These are phyloP conservation scores for Pseudogymnoascus sp. DNA, from an alignment of 2,329 filamentous ascomycete species.

Conservation along the genomic window DNA sequence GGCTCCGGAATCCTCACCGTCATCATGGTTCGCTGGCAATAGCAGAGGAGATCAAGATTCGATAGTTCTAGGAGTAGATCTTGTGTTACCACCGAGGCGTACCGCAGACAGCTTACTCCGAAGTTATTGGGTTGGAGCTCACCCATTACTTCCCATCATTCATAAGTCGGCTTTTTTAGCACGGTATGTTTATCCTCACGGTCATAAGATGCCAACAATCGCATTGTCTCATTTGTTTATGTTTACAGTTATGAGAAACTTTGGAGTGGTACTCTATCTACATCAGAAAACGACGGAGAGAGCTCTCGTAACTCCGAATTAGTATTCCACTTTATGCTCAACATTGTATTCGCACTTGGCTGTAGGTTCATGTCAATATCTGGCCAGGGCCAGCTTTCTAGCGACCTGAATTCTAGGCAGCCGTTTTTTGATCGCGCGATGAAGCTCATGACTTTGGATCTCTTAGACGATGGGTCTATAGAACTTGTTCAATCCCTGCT, in stretches of 20 bases:
- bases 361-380: conserved; percentile 17
- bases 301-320: neutral
- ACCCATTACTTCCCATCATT: conserved; percentile 9
- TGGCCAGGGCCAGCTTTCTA: conserved; percentile 4
- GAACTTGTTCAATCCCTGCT: conserved; percentile 25
- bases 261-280: neutral
- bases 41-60: neutral
- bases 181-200: neutral
- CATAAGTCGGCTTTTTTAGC: conserved; percentile 1
- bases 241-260: neutral
- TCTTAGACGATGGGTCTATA: conserved; percentile 19
- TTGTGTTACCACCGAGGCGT: neutral
- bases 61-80: neutral
- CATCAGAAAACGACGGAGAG: neutral
- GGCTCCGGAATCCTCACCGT: neutral
- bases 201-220: neutral
- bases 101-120: neutral
- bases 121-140: conserved; percentile 3
- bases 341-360: conserved; percentile 26
- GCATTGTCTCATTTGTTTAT: neutral
- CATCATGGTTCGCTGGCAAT: neutral
- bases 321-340: conserved; percentile 21
- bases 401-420: neutral
- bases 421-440: conserved; percentile 20
- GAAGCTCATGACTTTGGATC: conserved; percentile 17